Base-by-base conservation (phyloP, 352 stramenopile species). In the Phytophthora uliginosa region DNA sequence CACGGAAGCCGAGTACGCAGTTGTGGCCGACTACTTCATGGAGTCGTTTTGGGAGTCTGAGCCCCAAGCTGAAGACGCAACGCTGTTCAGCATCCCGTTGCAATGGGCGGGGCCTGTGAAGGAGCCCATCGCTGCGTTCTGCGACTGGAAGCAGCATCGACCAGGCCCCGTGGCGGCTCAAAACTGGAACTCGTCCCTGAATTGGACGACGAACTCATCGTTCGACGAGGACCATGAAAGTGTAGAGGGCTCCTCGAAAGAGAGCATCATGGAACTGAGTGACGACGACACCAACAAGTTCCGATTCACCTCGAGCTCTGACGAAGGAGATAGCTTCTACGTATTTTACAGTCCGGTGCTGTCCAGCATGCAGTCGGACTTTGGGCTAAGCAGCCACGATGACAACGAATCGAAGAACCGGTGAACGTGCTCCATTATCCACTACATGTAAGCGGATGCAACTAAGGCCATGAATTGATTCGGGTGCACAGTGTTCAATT, bases 1-100 rank as follows among this genome's bases (percentile, higher is more conserved):
- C 26, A 38, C 56, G 3, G 71, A 72, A 7, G 52, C 62, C 4
- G 71, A 72, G 54, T 78, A 71, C 54, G 61, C 61, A 31, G 61
- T 75, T 8, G 64, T 78, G 12, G 62, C 61, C 15, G 71, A 78
- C 31, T 72, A 69, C n/a, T 72, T 67, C 50, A 42, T 66, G 61
- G 68, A 66, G 3, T 53, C 54, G 7, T 38, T 66, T 10, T 31
- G 24, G 36, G 18, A 31, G 6, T n/a, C 40, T 1, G 54, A 52
- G 20, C 33, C 31, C 22, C 15, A 45, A 47, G 10, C 20, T 34
- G 55, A 71, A 52, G 31, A 59, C 63, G 10, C n/a, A 7, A 59
- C 24, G 7, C 22, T 59, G 0, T 18, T 71, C 0, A 59, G 17
- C 38, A 54, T 62, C 15, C 33, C 61, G 3, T 48, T 59, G 0